phyloP scores from a whole-genome alignment of 2,329 filamentous ascomycete species.

The Lithohypha guttulata region DNA sequence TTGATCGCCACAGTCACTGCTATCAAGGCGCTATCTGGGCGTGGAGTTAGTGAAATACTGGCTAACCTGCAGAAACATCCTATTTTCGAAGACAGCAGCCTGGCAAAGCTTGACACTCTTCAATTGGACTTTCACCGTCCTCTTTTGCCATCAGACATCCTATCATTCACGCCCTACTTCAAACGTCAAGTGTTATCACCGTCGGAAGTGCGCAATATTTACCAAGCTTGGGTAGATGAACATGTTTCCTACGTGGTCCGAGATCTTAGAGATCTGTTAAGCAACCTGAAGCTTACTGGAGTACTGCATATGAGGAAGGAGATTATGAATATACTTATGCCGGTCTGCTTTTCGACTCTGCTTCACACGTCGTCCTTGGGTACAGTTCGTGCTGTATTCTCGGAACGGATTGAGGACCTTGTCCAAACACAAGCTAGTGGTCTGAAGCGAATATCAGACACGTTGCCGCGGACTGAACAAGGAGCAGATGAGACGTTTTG shows the following conservation, averaged over 20 bases:
- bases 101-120: slow-evolving; percentile 42
- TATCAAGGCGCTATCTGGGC: slow-evolving; percentile 65
- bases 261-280: not conserved
- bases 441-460: slow-evolving; percentile 11
- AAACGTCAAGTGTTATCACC: slow-evolving; percentile 65
- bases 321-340: slow-evolving; percentile 65
- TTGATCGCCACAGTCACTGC: slow-evolving; percentile 69
- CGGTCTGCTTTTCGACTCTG: slow-evolving; percentile 51
- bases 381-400: slow-evolving; percentile 57
- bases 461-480: not conserved
- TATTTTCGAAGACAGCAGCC: slow-evolving; percentile 58
- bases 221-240: slow-evolving; percentile 45
- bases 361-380: slow-evolving; percentile 42
- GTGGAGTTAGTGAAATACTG: slow-evolving; percentile 59
- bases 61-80: slow-evolving; percentile 56
- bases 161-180: slow-evolving; percentile 77
- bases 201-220: slow-evolving; percentile 48
- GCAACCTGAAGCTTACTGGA: not conserved
- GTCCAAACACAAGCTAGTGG: slow-evolving; percentile 10
- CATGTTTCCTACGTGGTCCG: not conserved
- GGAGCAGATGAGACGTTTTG: slow-evolving; percentile 9
- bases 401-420: slow-evolving; percentile 35
- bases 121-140: slow-evolving; percentile 65
- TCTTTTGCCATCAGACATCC: slow-evolving; percentile 75
- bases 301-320: slow-evolving; percentile 60